These are phyloP conservation scores for Plasmopara halstedii DNA, from an alignment of 352 stramenopile genomes.

Conservation along the genomic window DNA sequence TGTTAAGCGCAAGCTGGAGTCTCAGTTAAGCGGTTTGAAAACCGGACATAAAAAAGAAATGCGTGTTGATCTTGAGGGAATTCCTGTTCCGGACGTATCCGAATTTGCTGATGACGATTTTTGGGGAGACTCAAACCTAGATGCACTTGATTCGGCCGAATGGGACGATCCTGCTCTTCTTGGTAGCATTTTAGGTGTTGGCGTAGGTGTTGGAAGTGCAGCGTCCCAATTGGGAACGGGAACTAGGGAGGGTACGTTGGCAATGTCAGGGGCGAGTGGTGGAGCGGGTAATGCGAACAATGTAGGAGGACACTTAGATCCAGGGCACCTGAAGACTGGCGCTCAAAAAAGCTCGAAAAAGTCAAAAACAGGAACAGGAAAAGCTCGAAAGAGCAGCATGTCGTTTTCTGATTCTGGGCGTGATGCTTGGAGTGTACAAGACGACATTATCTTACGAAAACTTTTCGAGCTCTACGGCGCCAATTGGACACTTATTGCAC, in stretches of 20 bases:
- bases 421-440: slow-evolving; percentile 58
- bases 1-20: slow-evolving; percentile 69
- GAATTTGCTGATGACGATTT: slow-evolving; percentile 84
- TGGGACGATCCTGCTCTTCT: slow-evolving; percentile 77
- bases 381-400: slow-evolving; percentile 55
- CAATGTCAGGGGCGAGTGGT: background rate
- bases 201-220: slow-evolving; percentile 11
- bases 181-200: slow-evolving; percentile 42
- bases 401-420: slow-evolving; percentile 38
- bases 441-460: slow-evolving; percentile 78
- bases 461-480: slow-evolving; percentile 79
- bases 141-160: slow-evolving; percentile 71
- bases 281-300: slow-evolving; percentile 1
- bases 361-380: slow-evolving; percentile 30
- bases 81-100: slow-evolving; percentile 56
- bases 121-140: slow-evolving; percentile 82
- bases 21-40: slow-evolving; percentile 25
- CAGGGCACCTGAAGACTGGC: slow-evolving; percentile 10
- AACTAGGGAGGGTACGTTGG: slow-evolving; percentile 11
- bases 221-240: slow-evolving; percentile 15
- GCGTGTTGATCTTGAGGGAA: slow-evolving; percentile 67
- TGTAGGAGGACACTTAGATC: slow-evolving; percentile 13
- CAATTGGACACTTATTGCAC: slow-evolving; percentile 83
- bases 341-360: slow-evolving; percentile 47
- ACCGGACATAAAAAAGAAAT: slow-evolving; percentile 44